phyloP scores from a whole-genome alignment of 257 asterid genomes.

The Solanum habrochaites region DNA sequence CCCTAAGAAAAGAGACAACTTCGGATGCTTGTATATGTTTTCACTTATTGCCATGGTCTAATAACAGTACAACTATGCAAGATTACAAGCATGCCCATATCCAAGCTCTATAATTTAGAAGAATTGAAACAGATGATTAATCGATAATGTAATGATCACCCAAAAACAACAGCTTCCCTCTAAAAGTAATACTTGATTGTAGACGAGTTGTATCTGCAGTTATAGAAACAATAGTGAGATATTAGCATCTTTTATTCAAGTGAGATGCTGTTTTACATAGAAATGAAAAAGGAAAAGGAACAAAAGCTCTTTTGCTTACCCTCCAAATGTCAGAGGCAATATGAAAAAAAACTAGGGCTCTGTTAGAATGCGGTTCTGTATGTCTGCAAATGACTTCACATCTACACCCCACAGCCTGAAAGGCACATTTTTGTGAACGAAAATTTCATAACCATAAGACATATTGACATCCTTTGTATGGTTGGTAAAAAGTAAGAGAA shows the following conservation, averaged over 20 bases:
- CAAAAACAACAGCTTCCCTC: neutral
- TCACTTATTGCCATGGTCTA: neutral
- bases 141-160: neutral
- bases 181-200: neutral
- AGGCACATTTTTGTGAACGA: neutral
- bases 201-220: neutral
- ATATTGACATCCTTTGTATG: neutral
- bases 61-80: neutral
- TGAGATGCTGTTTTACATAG: neutral
- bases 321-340: neutral
- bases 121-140: neutral
- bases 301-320: neutral
- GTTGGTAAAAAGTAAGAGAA: neutral
- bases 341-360: neutral
- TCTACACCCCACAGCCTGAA: slow-evolving; percentile 90
- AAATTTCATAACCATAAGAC: neutral
- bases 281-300: neutral
- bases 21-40: neutral
- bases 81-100: neutral
- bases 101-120: neutral
- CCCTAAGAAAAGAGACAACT: neutral
- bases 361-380: slow-evolving; percentile 28
- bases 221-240: neutral
- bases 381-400: slow-evolving; percentile 63
- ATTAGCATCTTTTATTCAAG: neutral